Evolutionary conservation across 2,329 filamentous ascomycete species (phyloP), one percentile per base, ranked within the genome.

Genomic region (Biscogniauxia marginata): DNA sequence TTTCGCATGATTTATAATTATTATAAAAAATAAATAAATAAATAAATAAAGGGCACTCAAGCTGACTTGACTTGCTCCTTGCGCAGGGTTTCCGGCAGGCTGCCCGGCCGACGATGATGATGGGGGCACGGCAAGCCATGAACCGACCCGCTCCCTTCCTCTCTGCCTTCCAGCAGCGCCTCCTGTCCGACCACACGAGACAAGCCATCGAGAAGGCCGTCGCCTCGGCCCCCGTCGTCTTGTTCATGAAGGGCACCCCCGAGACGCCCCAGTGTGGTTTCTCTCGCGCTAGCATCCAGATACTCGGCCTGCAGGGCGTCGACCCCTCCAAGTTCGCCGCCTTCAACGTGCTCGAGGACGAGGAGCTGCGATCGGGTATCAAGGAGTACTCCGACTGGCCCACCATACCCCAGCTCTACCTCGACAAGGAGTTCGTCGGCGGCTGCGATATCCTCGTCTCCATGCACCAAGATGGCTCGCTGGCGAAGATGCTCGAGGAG

Each of bases 361-460:
- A 88, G 3, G 93, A 96, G 71, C 76, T 99, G 71, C 85, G 95
- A 67, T 79, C 87, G 76, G 91, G 90, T 93, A 96, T 99, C 79
- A 99, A 99, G 78, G 93, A 99, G 77, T 99, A 95, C 80, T 96
- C 93, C 1, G 95, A 98, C 72, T 99, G 95, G 95, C 95, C 95
- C 13, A 99, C 95, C 19, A 98, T 99, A 72, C 95, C 95, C 6
- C 95, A 99, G 75, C 82, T 99, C 18, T 99, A 98, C 75, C 82
- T 99, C 51, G 86, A 96, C 61, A 93, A 93, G 77, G 93, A 99
- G 73, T 99, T 99, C 72, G 81, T 99, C 48, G 95, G 95, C 54
- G 95, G 95, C n/a, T 97, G 93, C 73, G 95, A 99, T 74, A 99
- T 99, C 63, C 75, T 99, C 66, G 88, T 98, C 73, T 89, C 88